Percentiles rank a stretch among this genome's conserved stretches.
phyloP scores from a whole-genome alignment of 441 rosid genomes.

The Pelargonium fulgidum region DNA sequence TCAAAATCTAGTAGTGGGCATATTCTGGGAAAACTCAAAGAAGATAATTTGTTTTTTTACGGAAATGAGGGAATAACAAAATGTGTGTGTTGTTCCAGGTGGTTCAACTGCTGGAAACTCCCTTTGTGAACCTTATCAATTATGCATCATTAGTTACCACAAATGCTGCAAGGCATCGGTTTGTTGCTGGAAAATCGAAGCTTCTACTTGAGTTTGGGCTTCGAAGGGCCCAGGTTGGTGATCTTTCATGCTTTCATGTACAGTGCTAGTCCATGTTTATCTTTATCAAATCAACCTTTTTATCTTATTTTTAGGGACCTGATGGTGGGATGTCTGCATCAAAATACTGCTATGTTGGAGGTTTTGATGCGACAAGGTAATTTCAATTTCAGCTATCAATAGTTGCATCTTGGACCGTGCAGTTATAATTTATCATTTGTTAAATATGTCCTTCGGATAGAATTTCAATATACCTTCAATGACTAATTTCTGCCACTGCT shows the following conservation, averaged over 20 bases:
- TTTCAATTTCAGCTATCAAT: conserved; percentile 11
- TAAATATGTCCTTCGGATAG: neutral
- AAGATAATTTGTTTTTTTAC: neutral
- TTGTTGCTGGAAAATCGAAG: conserved; percentile 83
- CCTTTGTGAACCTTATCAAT: conserved; percentile 73
- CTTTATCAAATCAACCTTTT: conserved; percentile 16
- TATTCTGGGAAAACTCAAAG: neutral
- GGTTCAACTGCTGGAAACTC: conserved; percentile 88
- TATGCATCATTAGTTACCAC: conserved; percentile 89
- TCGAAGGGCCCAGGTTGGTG: conserved; percentile 82
- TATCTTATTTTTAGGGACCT: conserved; percentile 61
- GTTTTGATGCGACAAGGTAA: conserved; percentile 98
- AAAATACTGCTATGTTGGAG: conserved; percentile 93
- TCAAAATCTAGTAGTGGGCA: too few species aligned
- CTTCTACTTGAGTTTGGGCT: conserved; percentile 80
- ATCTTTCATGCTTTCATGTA: conserved; percentile 9
- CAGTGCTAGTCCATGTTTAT: conserved; percentile 17
- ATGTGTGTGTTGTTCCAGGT: conserved; percentile 36
- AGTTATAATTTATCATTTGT: neutral
- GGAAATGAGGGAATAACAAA: neutral
- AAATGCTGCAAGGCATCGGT: conserved; percentile 84
- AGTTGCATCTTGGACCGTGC: neutral
- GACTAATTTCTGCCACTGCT: too few species aligned
- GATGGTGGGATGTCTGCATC: conserved; percentile 96
- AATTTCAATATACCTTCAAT: neutral